Evolutionary conservation across 1,139 yeast species (phyloP).

Genomic region (Zygoascus meyerae): DNA sequence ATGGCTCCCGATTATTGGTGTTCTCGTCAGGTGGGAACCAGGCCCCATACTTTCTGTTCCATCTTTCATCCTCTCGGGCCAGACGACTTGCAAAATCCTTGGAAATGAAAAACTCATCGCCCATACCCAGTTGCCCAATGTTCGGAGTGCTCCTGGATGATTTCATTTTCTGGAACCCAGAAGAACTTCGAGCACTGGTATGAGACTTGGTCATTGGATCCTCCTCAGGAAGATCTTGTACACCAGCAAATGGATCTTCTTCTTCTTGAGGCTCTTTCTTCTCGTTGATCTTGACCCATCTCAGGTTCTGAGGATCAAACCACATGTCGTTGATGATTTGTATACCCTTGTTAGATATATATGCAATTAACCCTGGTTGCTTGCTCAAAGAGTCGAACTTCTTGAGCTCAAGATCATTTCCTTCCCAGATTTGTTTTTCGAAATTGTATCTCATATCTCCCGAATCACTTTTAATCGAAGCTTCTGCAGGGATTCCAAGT

Average conservation of each 20-base stretch:
- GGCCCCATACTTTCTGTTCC: slow-evolving; percentile 43
- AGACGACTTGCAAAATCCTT: slow-evolving; percentile 41
- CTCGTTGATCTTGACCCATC: slow-evolving; percentile 46
- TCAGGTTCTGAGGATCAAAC: slow-evolving; percentile 52
- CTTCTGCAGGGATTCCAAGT: slow-evolving; percentile 29
- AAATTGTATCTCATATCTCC: slow-evolving; percentile 53
- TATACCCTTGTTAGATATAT: slow-evolving; percentile 31
- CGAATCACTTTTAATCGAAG: slow-evolving; percentile 23
- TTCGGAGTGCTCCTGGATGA: slow-evolving; percentile 13
- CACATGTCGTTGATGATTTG: slow-evolving; percentile 50
- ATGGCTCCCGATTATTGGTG: slow-evolving; percentile 37
- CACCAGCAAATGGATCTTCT: slow-evolving; percentile 49
- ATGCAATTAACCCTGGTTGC: slow-evolving; percentile 36
- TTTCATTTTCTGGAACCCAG: slow-evolving; percentile 5
- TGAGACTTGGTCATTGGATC: slow-evolving; percentile 18
- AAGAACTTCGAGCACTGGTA: not conserved
- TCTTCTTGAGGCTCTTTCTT: slow-evolving; percentile 19
- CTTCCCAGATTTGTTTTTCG: slow-evolving; percentile 55
- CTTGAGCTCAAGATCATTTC: slow-evolving; percentile 54
- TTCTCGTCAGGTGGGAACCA: slow-evolving; percentile 48
- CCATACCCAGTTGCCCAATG: slow-evolving; percentile 24
- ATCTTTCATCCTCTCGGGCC: slow-evolving; percentile 47
- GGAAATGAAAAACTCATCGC: slow-evolving; percentile 42
- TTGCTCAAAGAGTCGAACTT: slow-evolving; percentile 39
- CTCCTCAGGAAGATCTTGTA: slow-evolving; percentile 38